Evolutionary conservation across 352 stramenopile species (phyloP).

Genomic region (Phytophthora hybrid): DNA sequence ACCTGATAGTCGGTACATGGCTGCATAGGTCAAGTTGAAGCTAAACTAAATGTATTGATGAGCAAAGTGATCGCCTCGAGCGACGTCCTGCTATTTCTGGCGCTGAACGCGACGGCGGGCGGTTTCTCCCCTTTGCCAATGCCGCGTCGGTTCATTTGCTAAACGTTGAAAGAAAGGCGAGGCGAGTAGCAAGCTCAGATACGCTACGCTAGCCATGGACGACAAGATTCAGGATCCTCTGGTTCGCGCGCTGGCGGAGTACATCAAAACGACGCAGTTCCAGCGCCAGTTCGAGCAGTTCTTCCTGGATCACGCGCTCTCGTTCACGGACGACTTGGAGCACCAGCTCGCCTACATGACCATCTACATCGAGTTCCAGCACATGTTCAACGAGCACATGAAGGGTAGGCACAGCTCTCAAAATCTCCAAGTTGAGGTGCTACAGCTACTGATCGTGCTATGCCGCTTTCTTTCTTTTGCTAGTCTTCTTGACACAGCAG

Average conservation of each 20-base stretch:
- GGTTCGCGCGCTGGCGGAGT: slow-evolving; percentile 64
- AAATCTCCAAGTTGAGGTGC: neutral
- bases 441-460: neutral
- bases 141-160: slow-evolving; percentile 10
- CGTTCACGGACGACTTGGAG: slow-evolving; percentile 71
- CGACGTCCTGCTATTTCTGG: slow-evolving; percentile 15
- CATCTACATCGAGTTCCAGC: slow-evolving; percentile 76
- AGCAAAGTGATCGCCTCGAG: neutral
- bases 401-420: slow-evolving; percentile 34
- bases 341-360: slow-evolving; percentile 80
- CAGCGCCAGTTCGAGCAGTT: slow-evolving; percentile 81
- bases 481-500: slow-evolving; percentile 65
- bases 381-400: slow-evolving; percentile 81
- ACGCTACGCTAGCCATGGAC: slow-evolving; percentile 22
- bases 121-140: slow-evolving; percentile 14
- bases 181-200: neutral
- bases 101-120: slow-evolving; percentile 5
- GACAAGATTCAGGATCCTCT: slow-evolving; percentile 65
- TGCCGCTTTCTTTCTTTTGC: too few species aligned
- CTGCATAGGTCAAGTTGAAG: slow-evolving; percentile 19
- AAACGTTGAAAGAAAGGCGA: slow-evolving; percentile 6
- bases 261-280: slow-evolving; percentile 69
- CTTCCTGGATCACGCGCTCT: slow-evolving; percentile 72
- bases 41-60: neutral
- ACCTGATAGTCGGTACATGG: slow-evolving; percentile 3